Base-by-base conservation (phyloP, 1,284 basidiomycete genomes). In the Stereum hirsutum region DNA sequence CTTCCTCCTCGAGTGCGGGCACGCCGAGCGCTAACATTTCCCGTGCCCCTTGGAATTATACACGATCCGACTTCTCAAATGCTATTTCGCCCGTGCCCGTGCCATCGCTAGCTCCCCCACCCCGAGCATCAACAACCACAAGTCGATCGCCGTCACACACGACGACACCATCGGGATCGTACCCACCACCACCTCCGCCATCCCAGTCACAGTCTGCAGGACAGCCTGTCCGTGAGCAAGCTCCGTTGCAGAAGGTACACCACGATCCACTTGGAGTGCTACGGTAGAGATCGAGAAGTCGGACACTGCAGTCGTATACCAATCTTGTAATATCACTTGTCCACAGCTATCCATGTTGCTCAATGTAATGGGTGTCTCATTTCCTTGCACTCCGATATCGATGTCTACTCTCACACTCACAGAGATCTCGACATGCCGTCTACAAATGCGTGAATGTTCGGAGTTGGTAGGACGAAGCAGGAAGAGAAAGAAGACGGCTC, bases 251-350 rank as follows among this genome's bases (percentile, higher is more conserved):
- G 55, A 25, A 41, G 45, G 45, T 56, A 11, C 64, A 70, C 46
- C 66, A 73, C 34, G 81, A 85, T 62, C 81, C 81, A n/a, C 57
- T 85, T 36, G 81, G 81, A 33, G 81, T 69, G 41, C 56, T 75
- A 45, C 61, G 58, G 46, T 63, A 55, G 51, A 28, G 21, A 12
- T 17, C 20, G 5, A 41, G 6, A n/a, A 11, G 6, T 17, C 21
- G 10, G 25, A 31, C 24, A 11, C n/a, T 20, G 14, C 24, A 26
- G 32, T 28, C 21, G 26, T 15, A 31, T 35, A 21, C 3, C 15
- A n/a, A 19, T 3, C 14, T n/a, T 36, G 14, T 36, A 36, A 20
- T n/a, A n/a, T 11, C 4, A 12, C 11, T n/a, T 30, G 28, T 30
- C 8, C 28, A 30, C 8, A 8, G n/a, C 28, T 30, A 30, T 8